phyloP scores from a whole-genome alignment of 2,329 filamentous ascomycete genomes.

The Ophiostoma ulmi region DNA sequence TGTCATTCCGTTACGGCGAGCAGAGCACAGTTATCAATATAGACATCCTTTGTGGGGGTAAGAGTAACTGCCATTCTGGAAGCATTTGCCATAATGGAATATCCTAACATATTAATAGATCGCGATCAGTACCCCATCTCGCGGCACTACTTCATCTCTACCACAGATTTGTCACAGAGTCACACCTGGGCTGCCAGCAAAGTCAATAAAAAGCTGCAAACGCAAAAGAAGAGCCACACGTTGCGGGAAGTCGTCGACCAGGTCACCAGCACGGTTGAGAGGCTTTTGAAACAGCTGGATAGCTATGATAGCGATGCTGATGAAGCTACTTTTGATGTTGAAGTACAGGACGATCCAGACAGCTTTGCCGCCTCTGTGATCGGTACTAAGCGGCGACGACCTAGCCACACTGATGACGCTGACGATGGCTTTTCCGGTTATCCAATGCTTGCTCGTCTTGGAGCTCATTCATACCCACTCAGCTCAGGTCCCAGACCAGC shows the following conservation, averaged over 20 bases:
- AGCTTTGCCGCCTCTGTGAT: background rate
- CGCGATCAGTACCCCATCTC: background rate
- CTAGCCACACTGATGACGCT: background rate
- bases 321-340: background rate
- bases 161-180: background rate
- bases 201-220: background rate
- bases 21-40: background rate
- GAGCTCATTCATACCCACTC: background rate
- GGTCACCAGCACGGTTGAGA: background rate
- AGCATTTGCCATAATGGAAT: background rate
- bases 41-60: background rate
- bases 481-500: too few species aligned
- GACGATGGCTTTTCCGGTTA: background rate
- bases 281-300: background rate
- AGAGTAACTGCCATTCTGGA: background rate
- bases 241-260: background rate
- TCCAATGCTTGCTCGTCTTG: background rate
- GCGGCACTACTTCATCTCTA: constrained; percentile 4
- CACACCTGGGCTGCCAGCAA: background rate
- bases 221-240: background rate
- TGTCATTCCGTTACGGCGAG: background rate
- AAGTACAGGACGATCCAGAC: background rate
- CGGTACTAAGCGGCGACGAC: background rate
- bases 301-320: constrained; percentile 28
- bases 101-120: background rate